phyloP scores from a whole-genome alignment of 2,329 filamentous ascomycete genomes.

The Cyphellophora attinorum region DNA sequence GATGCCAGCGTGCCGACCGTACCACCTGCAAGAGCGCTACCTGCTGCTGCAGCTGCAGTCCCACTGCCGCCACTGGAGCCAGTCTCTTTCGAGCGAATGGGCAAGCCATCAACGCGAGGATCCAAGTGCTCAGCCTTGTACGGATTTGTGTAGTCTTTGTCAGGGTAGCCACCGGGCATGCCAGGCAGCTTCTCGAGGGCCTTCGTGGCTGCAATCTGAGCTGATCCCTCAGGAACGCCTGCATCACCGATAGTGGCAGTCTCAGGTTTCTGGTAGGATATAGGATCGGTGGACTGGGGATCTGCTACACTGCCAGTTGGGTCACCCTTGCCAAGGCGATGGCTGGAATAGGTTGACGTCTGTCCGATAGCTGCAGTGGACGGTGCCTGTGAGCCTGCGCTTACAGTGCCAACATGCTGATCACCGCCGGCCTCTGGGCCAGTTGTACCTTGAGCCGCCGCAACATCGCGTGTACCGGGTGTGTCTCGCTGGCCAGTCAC shows the following conservation, averaged over 20 bases:
- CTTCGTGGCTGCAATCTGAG: background rate
- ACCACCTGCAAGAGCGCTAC: background rate
- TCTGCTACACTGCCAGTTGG: conserved; percentile 12
- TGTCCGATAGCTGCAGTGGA: conserved; percentile 11
- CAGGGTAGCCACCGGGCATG: conserved; percentile 6
- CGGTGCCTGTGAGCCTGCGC: background rate
- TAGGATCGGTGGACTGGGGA: conserved; percentile 12
- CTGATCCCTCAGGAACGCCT: background rate
- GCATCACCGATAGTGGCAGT: conserved; percentile 3
- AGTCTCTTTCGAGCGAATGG: background rate
- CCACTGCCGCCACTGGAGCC: background rate
- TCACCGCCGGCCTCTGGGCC: background rate
- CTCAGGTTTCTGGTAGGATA: conserved; percentile 15
- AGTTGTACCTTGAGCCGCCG: background rate
- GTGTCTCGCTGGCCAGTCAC: background rate
- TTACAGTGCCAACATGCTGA: background rate
- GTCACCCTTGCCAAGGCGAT: conserved; percentile 12
- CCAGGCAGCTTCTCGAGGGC: background rate
- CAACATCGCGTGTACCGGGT: background rate
- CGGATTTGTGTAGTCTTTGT: conserved; percentile 5
- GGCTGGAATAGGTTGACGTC: conserved; percentile 16
- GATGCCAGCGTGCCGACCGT: background rate
- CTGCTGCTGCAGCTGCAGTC: conserved; percentile 1
- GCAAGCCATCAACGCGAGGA: conserved; percentile 8
- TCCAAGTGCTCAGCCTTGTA: conserved; percentile 8